Evolutionary conservation across 306 rosid species (phyloP).

Genomic region (Cicer judaicum): DNA sequence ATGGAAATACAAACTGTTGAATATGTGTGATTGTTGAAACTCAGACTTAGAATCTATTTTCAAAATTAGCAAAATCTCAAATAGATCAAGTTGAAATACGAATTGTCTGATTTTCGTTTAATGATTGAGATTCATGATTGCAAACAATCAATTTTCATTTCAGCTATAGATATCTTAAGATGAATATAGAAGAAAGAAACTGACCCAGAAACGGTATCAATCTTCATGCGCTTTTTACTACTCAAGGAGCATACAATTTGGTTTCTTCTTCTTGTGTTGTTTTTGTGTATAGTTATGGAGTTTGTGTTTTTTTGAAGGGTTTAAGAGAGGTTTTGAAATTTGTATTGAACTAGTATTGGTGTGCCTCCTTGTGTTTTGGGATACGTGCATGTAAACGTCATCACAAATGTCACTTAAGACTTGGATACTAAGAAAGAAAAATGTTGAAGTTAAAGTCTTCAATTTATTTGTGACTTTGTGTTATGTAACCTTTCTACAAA

Average conservation of each 20-base stretch:
- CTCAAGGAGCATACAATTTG: background rate
- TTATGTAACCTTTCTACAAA: background rate
- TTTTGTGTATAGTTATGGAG: background rate
- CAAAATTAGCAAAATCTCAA: background rate
- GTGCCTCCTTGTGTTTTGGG: background rate
- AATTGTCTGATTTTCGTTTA: no score
- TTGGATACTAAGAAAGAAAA: slow-evolving; percentile 39
- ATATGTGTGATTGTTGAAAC: background rate
- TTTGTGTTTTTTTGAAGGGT: slow-evolving; percentile 35
- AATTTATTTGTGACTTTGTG: slow-evolving; percentile 5
- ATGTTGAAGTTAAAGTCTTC: background rate
- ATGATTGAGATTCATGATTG: background rate
- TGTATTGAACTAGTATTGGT: background rate
- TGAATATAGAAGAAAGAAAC: slow-evolving; percentile 32
- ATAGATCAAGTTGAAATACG: no score
- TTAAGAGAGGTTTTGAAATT: slow-evolving; percentile 42
- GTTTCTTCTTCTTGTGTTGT: background rate
- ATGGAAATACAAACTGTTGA: no score
- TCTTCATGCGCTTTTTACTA: slow-evolving; percentile 49
- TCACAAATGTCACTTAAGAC: slow-evolving; percentile 43
- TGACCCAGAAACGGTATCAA: slow-evolving; percentile 48
- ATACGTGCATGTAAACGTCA: slow-evolving; percentile 5
- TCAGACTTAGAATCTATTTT: background rate
- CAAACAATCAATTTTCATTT: background rate
- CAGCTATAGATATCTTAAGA: background rate